Evolutionary conservation across 1,284 basidiomycete species (phyloP).

Genomic region (Trametes sp.): DNA sequence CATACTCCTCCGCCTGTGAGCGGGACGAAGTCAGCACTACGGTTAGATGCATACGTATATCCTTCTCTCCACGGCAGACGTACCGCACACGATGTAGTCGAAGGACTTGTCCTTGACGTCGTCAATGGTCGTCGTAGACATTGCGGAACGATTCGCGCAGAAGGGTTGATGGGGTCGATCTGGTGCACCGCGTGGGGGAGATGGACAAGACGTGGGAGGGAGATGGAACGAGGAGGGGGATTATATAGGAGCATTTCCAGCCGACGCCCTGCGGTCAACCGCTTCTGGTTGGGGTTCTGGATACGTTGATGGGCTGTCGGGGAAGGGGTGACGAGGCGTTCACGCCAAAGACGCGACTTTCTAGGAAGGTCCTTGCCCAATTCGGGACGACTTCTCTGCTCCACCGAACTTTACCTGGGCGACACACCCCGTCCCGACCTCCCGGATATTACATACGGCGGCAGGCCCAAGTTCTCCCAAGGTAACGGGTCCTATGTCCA

Average conservation of each 20-base stretch:
- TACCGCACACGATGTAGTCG: slow-evolving; percentile 42
- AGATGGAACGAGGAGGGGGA: not conserved
- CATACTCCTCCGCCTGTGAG: slow-evolving; percentile 33
- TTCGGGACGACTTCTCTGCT: slow-evolving; percentile 8
- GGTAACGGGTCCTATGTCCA: not conserved
- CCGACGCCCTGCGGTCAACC: slow-evolving; percentile 1
- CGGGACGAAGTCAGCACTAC: not conserved
- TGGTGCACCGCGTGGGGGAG: not conserved
- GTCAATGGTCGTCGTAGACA: slow-evolving; percentile 32
- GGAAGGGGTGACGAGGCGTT: slow-evolving; percentile 1
- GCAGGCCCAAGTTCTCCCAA: not conserved
- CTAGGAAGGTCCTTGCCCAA: slow-evolving; percentile 9
- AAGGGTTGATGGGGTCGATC: not conserved
- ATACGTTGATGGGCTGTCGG: slow-evolving; percentile 26
- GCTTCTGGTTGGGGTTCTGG: slow-evolving; percentile 19
- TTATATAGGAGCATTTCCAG: slow-evolving; percentile 15
- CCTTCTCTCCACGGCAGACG: not conserved
- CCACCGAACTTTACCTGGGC: slow-evolving; percentile 1
- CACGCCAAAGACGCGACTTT: slow-evolving; percentile 12
- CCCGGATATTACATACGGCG: not conserved
- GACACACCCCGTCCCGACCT: not conserved
- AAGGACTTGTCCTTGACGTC: slow-evolving; percentile 38
- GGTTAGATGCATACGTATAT: not conserved
- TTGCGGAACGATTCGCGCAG: slow-evolving; percentile 5
- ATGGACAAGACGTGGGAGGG: not conserved